phyloP scores from a whole-genome alignment of 148 eudicot genomes.

The Arctostaphylos glauca region DNA sequence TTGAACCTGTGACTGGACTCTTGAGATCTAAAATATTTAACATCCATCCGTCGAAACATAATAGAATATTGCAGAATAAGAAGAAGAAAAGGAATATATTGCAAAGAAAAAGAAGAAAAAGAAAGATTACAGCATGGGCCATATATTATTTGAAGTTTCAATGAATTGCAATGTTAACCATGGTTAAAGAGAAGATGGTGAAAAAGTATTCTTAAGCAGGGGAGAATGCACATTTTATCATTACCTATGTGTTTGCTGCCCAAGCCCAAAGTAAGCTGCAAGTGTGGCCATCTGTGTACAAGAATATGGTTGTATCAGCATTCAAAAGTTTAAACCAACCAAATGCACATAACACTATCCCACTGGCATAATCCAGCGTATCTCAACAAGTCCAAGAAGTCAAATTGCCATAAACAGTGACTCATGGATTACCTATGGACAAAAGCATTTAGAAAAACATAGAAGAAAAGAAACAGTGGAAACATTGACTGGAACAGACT shows the following conservation, averaged over 20 bases:
- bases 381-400: background rate
- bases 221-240: background rate
- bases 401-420: background rate
- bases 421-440: background rate
- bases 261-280: constrained; percentile 91
- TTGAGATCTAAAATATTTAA: background rate
- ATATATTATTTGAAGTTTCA: background rate
- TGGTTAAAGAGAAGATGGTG: background rate
- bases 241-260: constrained; percentile 90
- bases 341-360: background rate
- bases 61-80: background rate
- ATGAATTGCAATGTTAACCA: background rate
- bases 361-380: background rate
- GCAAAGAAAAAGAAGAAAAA: background rate
- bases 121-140: background rate
- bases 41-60: background rate
- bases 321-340: background rate
- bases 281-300: constrained; percentile 88
- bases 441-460: background rate
- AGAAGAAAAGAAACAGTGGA: background rate
- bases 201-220: background rate
- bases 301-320: constrained; percentile 14
- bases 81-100: background rate
- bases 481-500: background rate
- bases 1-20: background rate